Conservation (phyloP, 1,284 basidiomycete species). For the Somion occarium region DNA sequence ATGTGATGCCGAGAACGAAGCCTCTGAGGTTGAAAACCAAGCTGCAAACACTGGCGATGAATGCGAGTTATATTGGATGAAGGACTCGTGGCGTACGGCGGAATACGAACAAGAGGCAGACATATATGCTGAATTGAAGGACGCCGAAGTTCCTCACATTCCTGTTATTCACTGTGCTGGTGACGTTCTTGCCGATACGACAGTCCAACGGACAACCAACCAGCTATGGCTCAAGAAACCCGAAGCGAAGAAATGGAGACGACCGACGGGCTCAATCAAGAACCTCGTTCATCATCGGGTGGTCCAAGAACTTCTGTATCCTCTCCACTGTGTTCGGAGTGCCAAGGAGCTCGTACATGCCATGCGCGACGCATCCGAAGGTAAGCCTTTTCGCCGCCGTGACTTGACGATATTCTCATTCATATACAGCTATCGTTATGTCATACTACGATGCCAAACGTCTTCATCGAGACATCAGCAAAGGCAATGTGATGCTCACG, state of each 20-base stretch:
- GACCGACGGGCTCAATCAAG: neutral
- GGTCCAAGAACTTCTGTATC: neutral
- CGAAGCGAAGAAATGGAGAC: neutral
- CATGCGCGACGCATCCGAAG: neutral
- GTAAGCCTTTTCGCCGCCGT: neutral
- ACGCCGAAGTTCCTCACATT: neutral
- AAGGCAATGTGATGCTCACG: neutral
- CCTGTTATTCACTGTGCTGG: neutral
- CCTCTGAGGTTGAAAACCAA: neutral
- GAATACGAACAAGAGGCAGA: neutral
- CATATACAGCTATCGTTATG: neutral
- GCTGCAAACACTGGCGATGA: no score
- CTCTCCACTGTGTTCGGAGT: neutral
- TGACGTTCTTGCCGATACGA: neutral
- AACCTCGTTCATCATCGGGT: neutral
- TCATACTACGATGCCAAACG: neutral
- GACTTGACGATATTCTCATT: neutral
- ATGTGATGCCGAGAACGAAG: neutral
- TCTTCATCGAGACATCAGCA: neutral
- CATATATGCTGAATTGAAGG: neutral
- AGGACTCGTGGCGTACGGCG: neutral
- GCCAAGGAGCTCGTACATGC: neutral
- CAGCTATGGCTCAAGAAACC: neutral
- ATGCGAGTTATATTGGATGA: neutral
- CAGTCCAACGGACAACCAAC: neutral